phyloP scores from a whole-genome alignment of 495 filamentous ascomycete genomes.

The Penicillium diatomitis region DNA sequence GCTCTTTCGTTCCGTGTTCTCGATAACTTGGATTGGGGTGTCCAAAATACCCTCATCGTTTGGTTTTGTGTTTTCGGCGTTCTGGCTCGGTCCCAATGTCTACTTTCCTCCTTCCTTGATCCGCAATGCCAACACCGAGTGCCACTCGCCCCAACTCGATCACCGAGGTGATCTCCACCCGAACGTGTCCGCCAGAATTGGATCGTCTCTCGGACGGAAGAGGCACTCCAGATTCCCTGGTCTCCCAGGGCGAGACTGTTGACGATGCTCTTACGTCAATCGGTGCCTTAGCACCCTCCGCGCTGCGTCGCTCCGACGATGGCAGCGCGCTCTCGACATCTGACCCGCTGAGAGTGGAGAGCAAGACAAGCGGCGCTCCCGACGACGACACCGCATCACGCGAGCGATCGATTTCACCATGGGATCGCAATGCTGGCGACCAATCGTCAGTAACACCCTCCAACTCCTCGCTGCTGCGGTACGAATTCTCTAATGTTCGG shows the following conservation, averaged over 20 bases:
- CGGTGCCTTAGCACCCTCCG: conserved; percentile 19
- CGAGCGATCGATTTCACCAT: conserved; percentile 27
- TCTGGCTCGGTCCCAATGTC: conserved; percentile 30
- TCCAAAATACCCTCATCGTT: not conserved
- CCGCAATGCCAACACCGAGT: conserved; percentile 53
- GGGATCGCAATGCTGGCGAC: conserved; percentile 19
- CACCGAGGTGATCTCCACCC: conserved; percentile 39
- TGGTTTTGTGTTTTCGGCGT: conserved; percentile 2
- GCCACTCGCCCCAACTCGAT: conserved; percentile 41
- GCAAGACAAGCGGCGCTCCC: conserved; percentile 17
- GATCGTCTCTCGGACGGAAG: conserved; percentile 35
- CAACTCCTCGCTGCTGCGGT: conserved; percentile 43
- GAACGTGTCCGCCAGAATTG: conserved; percentile 50
- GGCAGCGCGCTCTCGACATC: conserved; percentile 19
- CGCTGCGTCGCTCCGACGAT: conserved; percentile 26
- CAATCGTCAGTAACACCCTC: conserved; percentile 23
- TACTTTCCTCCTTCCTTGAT: conserved; percentile 22
- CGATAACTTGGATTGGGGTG: too few relatives aligned
- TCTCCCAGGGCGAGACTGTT: conserved; percentile 15
- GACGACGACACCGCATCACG: conserved; percentile 27
- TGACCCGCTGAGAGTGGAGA: conserved; percentile 22
- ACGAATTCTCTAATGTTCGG: conserved; percentile 58
- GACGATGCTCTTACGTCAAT: conserved; percentile 24
- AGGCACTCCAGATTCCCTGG: conserved; percentile 22
- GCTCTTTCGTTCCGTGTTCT: not conserved